Percentiles rank a stretch among this genome's conserved stretches.
These are phyloP conservation scores for Pisolithus thermaeus DNA, from an alignment of 1,284 basidiomycete genomes.

Conservation along the genomic window DNA sequence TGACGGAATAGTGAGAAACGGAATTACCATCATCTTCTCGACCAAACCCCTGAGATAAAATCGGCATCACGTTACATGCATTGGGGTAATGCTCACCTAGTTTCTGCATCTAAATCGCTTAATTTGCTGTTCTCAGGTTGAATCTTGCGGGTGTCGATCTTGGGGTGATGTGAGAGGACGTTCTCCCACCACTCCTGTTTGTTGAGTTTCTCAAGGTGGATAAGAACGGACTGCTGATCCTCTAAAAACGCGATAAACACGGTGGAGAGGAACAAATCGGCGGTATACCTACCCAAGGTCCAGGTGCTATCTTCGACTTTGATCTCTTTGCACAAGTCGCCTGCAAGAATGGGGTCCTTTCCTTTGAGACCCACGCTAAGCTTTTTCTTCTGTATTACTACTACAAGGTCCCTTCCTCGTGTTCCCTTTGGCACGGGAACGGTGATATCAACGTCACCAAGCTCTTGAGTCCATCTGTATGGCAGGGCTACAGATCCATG, in stretches of 20 bases:
- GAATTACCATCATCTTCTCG: constrained; percentile 97
- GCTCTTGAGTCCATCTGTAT: constrained; percentile 89
- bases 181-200: constrained; percentile 97
- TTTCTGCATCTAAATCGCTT: constrained; percentile 92
- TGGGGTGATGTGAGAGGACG: constrained; percentile 91
- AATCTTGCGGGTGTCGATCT: constrained; percentile 96
- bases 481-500: constrained; percentile 61
- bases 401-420: constrained; percentile 67
- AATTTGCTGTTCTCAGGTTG: constrained; percentile 94
- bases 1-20: background rate
- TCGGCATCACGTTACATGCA: constrained; percentile 3
- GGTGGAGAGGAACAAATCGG: constrained; percentile 3
- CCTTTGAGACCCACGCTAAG: constrained; percentile 85
- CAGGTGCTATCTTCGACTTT: constrained; percentile 97
- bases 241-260: constrained; percentile 41
- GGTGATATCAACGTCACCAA: constrained; percentile 81
- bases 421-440: constrained; percentile 87
- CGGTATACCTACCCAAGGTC: constrained; percentile 69
- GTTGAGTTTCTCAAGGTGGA: constrained; percentile 88
- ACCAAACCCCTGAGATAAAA: constrained; percentile 80
- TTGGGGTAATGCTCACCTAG: constrained; percentile 48
- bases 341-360: constrained; percentile 77
- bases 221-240: constrained; percentile 66
- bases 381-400: constrained; percentile 77
- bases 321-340: constrained; percentile 92